Evolutionary conservation across 441 rosid genomes (phyloP).

Genomic region (Corymbia citriodora): DNA sequence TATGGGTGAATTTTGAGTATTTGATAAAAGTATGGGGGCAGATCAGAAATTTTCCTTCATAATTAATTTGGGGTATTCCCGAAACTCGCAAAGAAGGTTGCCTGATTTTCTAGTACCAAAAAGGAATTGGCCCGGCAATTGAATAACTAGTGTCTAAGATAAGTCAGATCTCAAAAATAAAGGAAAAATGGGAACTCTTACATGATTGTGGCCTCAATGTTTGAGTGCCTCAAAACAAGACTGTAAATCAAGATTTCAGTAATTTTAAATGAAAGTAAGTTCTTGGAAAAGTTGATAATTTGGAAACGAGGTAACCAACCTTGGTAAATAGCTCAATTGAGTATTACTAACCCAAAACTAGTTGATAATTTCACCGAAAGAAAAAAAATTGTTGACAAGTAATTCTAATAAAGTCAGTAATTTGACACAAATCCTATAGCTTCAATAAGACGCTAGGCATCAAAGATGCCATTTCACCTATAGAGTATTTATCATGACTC

Average conservation of each 20-base stretch:
- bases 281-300: background rate
- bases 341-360: background rate
- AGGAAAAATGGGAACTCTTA: background rate
- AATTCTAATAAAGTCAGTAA: background rate
- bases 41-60: background rate
- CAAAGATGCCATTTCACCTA: background rate
- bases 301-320: background rate
- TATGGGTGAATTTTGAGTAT: too few relatives aligned
- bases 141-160: background rate
- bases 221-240: background rate
- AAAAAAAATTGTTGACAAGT: background rate
- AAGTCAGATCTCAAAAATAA: background rate
- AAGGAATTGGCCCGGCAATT: background rate
- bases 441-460: background rate
- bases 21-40: too few relatives aligned
- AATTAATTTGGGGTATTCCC: background rate
- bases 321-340: background rate
- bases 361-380: background rate
- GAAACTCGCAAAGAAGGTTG: background rate
- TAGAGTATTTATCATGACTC: background rate
- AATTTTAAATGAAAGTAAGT: too few relatives aligned
- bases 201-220: background rate
- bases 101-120: background rate
- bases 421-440: background rate
- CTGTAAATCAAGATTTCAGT: background rate